Conservation (phyloP, 306 rosid genomes). For the Quercus parvula region DNA sequence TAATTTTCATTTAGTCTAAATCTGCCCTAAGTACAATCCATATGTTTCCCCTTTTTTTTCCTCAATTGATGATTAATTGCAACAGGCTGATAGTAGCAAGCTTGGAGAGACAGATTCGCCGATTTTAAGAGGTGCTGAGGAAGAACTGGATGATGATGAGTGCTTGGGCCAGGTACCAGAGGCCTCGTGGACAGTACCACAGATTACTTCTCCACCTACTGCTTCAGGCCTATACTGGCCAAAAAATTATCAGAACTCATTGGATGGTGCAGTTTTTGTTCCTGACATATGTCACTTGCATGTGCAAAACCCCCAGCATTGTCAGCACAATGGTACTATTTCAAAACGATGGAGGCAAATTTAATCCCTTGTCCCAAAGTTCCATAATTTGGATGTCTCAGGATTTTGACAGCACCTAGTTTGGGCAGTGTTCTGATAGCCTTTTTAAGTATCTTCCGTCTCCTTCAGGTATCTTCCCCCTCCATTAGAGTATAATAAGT, state of each 20-base stretch:
- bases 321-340: slow-evolving; percentile 24
- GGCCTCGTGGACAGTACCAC: slow-evolving; percentile 76
- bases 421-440: not conserved
- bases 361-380: slow-evolving; percentile 19
- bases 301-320: slow-evolving; percentile 21
- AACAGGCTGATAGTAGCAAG: slow-evolving; percentile 75
- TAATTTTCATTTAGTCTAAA: too few relatives aligned
- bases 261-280: slow-evolving; percentile 47
- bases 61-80: slow-evolving; percentile 16
- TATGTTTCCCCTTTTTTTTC: slow-evolving; percentile 13
- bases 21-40: not conserved
- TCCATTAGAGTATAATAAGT: not conserved
- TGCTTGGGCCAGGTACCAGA: slow-evolving; percentile 60
- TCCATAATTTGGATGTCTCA: slow-evolving; percentile 8
- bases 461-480: not conserved
- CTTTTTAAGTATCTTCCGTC: not conserved
- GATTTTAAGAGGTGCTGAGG: slow-evolving; percentile 44
- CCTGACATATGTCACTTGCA: slow-evolving; percentile 53
- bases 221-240: slow-evolving; percentile 88
- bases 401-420: not conserved
- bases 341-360: slow-evolving; percentile 44
- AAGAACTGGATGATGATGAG: slow-evolving; percentile 52
- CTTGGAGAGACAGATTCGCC: slow-evolving; percentile 70
- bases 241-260: slow-evolving; percentile 37
- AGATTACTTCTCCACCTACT: slow-evolving; percentile 86